Evolutionary conservation across 495 filamentous ascomycete genomes (phyloP).

Genomic region (Lasiosphaeriaceae sp.): DNA sequence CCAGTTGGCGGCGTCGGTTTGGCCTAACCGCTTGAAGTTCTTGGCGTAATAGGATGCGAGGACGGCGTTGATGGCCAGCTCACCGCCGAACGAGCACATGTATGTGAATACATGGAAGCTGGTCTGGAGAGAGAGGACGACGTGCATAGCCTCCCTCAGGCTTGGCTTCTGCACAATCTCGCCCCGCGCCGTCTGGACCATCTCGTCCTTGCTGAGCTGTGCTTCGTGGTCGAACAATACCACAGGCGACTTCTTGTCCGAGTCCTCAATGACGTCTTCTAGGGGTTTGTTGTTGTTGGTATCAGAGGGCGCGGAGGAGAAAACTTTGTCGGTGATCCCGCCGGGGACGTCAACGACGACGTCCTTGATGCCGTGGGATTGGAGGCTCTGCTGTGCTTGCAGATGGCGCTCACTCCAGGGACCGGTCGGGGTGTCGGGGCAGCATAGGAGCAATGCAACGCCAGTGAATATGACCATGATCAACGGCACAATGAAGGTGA

Average conservation of each 20-base stretch:
- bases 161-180: constrained; percentile 66
- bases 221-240: constrained; percentile 51
- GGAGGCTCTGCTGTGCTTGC: constrained; percentile 41
- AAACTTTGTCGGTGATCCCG: constrained; percentile 51
- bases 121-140: constrained; percentile 63
- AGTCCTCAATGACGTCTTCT: constrained; percentile 13
- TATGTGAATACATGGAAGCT: constrained; percentile 67
- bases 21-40: constrained; percentile 70
- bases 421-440: constrained; percentile 78
- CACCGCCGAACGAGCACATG: constrained; percentile 80
- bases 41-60: constrained; percentile 74
- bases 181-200: constrained; percentile 53
- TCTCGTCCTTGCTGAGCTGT: constrained; percentile 51
- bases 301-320: constrained; percentile 7
- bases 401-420: constrained; percentile 73
- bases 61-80: constrained; percentile 81
- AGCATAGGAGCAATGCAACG: constrained; percentile 65
- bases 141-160: constrained; percentile 54
- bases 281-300: constrained; percentile 38
- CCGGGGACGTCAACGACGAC: constrained; percentile 50
- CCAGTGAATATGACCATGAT: constrained; percentile 65
- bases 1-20: constrained; percentile 71
- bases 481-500: constrained; percentile 80
- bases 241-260: constrained; percentile 18
- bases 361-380: constrained; percentile 34